A percentile compares a stretch with the other conserved stretches of the same genome.
Conservation (phyloP, 192 early-diverging fungal genomes). For the Coemansia sp. region DNA sequence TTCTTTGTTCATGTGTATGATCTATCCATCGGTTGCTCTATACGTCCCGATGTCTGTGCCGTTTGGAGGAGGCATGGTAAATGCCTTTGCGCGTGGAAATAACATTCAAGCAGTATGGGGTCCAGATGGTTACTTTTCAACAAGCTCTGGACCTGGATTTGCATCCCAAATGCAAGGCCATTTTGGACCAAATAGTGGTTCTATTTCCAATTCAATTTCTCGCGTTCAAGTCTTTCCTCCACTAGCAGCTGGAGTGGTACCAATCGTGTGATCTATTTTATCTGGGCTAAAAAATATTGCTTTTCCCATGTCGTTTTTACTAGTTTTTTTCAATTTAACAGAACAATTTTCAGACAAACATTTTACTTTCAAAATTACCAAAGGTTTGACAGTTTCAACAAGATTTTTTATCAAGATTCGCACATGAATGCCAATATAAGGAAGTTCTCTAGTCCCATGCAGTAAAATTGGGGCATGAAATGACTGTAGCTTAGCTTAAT, state of each 20-base stretch:
- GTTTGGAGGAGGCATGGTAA: conserved; percentile 21
- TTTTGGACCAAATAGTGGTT: conserved; percentile 35
- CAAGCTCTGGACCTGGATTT: conserved; percentile 46
- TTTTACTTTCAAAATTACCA: too few relatives aligned
- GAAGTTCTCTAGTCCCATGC: too few relatives aligned
- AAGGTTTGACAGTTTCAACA: too few relatives aligned
- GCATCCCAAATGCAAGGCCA: conserved; percentile 41
- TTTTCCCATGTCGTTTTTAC: not conserved
- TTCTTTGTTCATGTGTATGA: not conserved
- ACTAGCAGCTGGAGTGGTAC: conserved; percentile 3
- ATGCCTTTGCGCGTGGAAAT: conserved; percentile 32
- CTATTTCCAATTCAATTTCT: conserved; percentile 44
- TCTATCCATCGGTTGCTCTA: conserved; percentile 4
- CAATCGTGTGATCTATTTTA: not conserved
- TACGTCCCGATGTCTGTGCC: conserved; percentile 17
- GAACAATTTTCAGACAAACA: too few relatives aligned
- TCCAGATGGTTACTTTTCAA: conserved; percentile 36
- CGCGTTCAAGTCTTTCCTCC: conserved; percentile 33
- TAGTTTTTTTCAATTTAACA: too few relatives aligned
- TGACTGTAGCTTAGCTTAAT: too few relatives aligned
- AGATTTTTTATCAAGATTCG: too few relatives aligned
- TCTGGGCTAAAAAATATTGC: not conserved
- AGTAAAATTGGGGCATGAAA: too few relatives aligned
- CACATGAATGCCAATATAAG: too few relatives aligned
- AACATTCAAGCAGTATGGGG: conserved; percentile 44